phyloP scores from a whole-genome alignment of 2,329 filamentous ascomycete species.

The Arthrobotrys musiformis region DNA sequence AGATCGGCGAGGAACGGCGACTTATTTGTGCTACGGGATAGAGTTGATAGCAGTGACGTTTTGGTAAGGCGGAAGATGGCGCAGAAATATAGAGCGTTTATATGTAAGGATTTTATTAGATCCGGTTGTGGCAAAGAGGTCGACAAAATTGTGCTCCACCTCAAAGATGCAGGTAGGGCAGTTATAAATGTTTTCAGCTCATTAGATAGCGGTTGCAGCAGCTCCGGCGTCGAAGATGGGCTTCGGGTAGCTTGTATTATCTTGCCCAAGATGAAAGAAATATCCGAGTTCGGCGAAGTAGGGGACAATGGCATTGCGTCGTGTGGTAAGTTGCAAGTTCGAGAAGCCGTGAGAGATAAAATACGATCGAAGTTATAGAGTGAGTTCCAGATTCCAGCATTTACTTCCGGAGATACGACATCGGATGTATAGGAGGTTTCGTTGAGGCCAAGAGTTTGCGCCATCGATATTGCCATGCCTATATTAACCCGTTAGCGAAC shows the following conservation, averaged over 20 bases:
- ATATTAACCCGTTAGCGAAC: neutral
- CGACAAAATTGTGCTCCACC: conserved; percentile 41
- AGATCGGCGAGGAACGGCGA: neutral
- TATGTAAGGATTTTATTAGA: conserved; percentile 36
- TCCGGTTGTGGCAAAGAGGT: conserved; percentile 28
- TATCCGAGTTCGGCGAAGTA: conserved; percentile 16
- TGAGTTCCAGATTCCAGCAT: conserved; percentile 44
- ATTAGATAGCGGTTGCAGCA: conserved; percentile 42
- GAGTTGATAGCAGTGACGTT: conserved; percentile 23
- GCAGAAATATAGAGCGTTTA: conserved; percentile 46
- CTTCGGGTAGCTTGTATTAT: conserved; percentile 37
- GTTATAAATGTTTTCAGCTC: conserved; percentile 45
- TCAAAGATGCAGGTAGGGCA: conserved; percentile 5
- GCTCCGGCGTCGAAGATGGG: conserved; percentile 30
- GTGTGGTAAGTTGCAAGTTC: conserved; percentile 21
- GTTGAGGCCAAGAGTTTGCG: conserved; percentile 42
- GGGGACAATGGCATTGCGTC: conserved; percentile 19
- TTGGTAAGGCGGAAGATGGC: conserved; percentile 45
- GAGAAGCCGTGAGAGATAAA: conserved; percentile 28
- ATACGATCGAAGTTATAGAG: conserved; percentile 45
- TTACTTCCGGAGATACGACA: neutral
- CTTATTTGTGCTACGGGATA: conserved; percentile 14
- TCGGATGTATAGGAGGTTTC: conserved; percentile 6
- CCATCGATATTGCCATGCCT: conserved; percentile 52
- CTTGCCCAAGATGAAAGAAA: conserved; percentile 32